A percentile compares a stretch with the other conserved stretches of the same genome.
Evolutionary conservation across 2,329 filamentous ascomycete genomes (phyloP).

Genomic region (Aspergillus tanneri): DNA sequence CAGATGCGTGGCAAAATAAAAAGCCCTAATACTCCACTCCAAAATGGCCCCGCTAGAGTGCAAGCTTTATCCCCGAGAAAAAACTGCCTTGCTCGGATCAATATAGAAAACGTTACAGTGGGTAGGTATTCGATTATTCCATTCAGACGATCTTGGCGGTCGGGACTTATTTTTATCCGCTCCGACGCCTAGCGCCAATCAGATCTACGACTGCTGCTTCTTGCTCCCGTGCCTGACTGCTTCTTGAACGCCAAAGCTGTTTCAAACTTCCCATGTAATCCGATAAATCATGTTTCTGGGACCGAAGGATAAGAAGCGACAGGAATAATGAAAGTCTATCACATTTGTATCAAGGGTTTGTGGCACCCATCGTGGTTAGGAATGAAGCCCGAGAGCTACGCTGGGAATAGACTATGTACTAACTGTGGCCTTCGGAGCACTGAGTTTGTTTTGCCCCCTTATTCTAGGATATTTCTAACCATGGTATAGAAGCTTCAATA

Average conservation of each 20-base stretch:
- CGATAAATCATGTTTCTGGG: no score
- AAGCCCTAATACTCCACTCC: not conserved
- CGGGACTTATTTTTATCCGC: slow-evolving; percentile 23
- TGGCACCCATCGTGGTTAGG: no score
- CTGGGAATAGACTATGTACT: no score
- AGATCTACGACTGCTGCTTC: slow-evolving; percentile 9
- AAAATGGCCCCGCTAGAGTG: not conserved
- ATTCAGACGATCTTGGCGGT: slow-evolving; percentile 21
- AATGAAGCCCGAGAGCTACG: no score
- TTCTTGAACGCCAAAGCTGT: not conserved
- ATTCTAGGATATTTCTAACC: not conserved
- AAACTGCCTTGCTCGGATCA: slow-evolving; percentile 8
- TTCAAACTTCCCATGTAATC: not conserved
- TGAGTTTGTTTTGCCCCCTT: no score
- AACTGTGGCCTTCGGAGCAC: no score
- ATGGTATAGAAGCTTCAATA: not conserved
- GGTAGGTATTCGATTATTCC: slow-evolving; percentile 22
- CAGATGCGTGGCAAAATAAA: not conserved
- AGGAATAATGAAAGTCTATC: no score
- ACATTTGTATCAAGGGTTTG: no score
- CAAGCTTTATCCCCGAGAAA: slow-evolving; percentile 1
- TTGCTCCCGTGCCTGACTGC: not conserved
- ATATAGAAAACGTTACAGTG: slow-evolving; percentile 23
- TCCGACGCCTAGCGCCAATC: slow-evolving; percentile 17
- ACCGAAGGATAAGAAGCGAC: no score